Percentiles rank a stretch among this genome's conserved stretches.
Conservation (phyloP, 176 grass and related monocot genomes). For the Saccharum spontaneum region DNA sequence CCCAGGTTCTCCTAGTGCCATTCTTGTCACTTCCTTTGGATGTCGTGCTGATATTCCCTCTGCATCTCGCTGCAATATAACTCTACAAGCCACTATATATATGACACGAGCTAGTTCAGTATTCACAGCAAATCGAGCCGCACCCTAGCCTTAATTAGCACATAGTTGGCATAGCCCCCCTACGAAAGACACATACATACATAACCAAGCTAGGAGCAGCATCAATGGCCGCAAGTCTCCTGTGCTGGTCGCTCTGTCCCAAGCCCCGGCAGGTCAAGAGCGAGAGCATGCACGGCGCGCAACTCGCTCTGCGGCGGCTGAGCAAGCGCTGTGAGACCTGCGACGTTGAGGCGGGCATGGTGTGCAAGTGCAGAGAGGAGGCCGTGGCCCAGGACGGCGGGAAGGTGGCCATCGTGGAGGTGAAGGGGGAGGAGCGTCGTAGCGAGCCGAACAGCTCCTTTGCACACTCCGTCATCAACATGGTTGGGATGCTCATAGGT, state of each 20-base stretch:
- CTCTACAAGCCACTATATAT: conserved; percentile 29
- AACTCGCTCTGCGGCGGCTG: conserved; percentile 31
- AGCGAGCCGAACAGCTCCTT: conserved; percentile 63
- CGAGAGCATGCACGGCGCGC: conserved; percentile 56
- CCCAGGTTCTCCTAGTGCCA: background rate
- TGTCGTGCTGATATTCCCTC: background rate
- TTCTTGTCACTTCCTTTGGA: background rate
- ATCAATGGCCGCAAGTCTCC: conserved; percentile 7
- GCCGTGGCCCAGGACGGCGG: background rate
- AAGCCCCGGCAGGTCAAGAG: conserved; percentile 53
- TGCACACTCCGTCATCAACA: conserved; percentile 73
- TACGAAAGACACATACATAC: too few species aligned
- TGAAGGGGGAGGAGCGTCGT: conserved; percentile 21
- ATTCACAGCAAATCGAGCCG: background rate
- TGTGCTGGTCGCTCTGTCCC: background rate
- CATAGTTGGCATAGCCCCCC: background rate
- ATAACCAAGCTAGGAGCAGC: background rate
- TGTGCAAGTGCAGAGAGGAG: conserved; percentile 27
- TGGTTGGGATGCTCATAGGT: conserved; percentile 95
- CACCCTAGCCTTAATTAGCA: background rate
- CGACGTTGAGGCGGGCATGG: conserved; percentile 49
- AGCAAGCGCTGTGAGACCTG: conserved; percentile 24
- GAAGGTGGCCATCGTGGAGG: too few species aligned
- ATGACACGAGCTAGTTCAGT: background rate
- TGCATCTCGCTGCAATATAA: background rate